phyloP scores from a whole-genome alignment of 345 rosid species.

The Cardiospermum halicacabum region DNA sequence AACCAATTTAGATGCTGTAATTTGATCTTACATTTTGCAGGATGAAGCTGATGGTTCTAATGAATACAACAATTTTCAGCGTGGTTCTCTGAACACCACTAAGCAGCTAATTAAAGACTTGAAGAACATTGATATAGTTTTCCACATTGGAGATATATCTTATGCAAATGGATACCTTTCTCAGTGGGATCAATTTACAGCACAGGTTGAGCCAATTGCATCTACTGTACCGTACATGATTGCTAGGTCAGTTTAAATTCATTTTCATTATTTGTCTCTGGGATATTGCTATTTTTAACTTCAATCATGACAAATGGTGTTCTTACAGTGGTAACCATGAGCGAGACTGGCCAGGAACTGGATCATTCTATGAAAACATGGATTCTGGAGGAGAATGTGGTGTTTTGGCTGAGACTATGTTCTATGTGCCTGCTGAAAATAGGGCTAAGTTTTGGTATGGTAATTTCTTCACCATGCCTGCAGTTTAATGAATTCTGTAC shows the following conservation, averaged over 20 bases:
- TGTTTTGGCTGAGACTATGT: conserved; percentile 69
- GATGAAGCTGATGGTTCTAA: conserved; percentile 67
- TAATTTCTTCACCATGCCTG: not conserved
- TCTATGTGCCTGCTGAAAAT: conserved; percentile 59
- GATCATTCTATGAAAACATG: conserved; percentile 48
- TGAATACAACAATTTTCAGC: conserved; percentile 44
- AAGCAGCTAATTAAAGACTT: conserved; percentile 53
- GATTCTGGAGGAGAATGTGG: conserved; percentile 88
- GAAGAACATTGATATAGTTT: conserved; percentile 46
- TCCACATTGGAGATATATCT: conserved; percentile 68
- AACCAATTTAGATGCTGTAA: conserved; percentile 5
- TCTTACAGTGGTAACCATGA: conserved; percentile 66
- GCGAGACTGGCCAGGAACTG: conserved; percentile 66
- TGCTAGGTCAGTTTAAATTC: conserved; percentile 43
- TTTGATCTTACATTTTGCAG: conserved; percentile 23
- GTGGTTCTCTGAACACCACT: conserved; percentile 60
- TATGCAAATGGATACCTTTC: conserved; percentile 74
- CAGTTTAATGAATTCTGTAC: not conserved
- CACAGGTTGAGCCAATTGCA: conserved; percentile 66
- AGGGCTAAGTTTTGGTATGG: conserved; percentile 57
- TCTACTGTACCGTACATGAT: conserved; percentile 66
- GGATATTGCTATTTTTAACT: not conserved
- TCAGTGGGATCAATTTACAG: conserved; percentile 72
- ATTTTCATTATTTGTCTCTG: not conserved
- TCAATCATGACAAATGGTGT: conserved; percentile 5